Base-by-base conservation (phyloP, 176 grass and related monocot genomes). In the Dactylis glomerata region DNA sequence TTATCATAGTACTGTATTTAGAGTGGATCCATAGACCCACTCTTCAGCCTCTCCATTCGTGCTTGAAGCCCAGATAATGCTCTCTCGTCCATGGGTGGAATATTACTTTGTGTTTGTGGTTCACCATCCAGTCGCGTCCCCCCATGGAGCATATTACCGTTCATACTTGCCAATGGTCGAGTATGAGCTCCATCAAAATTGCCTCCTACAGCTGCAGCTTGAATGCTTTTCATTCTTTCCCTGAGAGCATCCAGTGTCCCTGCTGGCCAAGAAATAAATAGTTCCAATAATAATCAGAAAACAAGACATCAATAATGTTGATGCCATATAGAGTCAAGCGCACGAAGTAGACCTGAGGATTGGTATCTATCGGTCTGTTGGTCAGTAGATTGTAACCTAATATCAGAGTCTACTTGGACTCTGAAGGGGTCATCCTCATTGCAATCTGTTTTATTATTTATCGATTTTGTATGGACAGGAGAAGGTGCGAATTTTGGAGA, bases 151-250 rank as follows among this genome's bases (percentile, higher is more conserved):
- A 73, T 66, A 51, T 73, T 90, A 10, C 87, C 89, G 13, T 96
- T 96, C 77, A 81, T 89, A 78, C 82, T 88, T 24, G 82, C 75
- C 26, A 92, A 56, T 4, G 92, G 61, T 20, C 96, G 88, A 59
- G 84, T 20, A 55, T 92, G 93, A 55, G 74, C 44, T 36, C 36
- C 85, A 78, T 95, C 96, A 5, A 95, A 80, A 79, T 90, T 86
- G 13, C 90, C 88, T 72, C 90, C 88, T 10, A 90, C 91, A 42
- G 96, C 93, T 68, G 93, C 96, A 56, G 96, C 96, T 87, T 99
- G 96, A 50, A 99, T 99, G 78, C 91, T 99, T 94, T 93, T 99
- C 96, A 99, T 99, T 82, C 96, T 91, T 80, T 99, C 96, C 79
- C 96, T 92, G 51, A 99, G 91, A 61, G 96, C 96, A 85, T 90